Percentiles rank a stretch among this genome's conserved stretches.
These are phyloP conservation scores for Penicillium daleae DNA, from an alignment of 495 filamentous ascomycete genomes.

Conservation along the genomic window DNA sequence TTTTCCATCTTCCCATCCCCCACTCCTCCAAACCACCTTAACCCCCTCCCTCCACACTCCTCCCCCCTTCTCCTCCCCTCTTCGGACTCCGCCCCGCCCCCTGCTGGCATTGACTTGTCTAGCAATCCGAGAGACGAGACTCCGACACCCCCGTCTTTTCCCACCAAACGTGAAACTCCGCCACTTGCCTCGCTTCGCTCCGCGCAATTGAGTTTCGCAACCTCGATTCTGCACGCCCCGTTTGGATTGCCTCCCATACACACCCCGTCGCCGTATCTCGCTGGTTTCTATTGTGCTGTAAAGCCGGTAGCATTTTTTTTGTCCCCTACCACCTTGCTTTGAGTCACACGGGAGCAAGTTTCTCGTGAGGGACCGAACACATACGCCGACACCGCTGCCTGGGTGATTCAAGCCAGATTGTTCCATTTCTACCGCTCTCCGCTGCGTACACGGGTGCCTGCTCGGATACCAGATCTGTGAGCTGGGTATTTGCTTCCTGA, in stretches of 20 bases:
- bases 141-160: slow-evolving; percentile 17
- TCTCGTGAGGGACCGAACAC: background rate
- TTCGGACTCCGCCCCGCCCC: slow-evolving; percentile 35
- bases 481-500: background rate
- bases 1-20: slow-evolving; percentile 29
- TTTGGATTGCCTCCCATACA: background rate
- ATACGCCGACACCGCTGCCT: background rate
- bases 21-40: slow-evolving; percentile 30
- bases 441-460: background rate
- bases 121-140: slow-evolving; percentile 37
- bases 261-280: slow-evolving; percentile 14
- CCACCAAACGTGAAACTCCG: background rate
- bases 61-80: slow-evolving; percentile 34
- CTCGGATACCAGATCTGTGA: background rate
- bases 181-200: background rate
- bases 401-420: background rate
- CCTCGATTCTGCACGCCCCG: background rate
- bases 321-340: background rate
- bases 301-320: background rate
- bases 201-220: slow-evolving; percentile 30
- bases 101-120: slow-evolving; percentile 62
- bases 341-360: background rate
- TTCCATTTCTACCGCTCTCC: background rate
- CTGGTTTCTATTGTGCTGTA: slow-evolving; percentile 6
- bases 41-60: slow-evolving; percentile 40